Base-by-base conservation (phyloP, 2,329 filamentous ascomycete species). In the Verticillium tricorpus region DNA sequence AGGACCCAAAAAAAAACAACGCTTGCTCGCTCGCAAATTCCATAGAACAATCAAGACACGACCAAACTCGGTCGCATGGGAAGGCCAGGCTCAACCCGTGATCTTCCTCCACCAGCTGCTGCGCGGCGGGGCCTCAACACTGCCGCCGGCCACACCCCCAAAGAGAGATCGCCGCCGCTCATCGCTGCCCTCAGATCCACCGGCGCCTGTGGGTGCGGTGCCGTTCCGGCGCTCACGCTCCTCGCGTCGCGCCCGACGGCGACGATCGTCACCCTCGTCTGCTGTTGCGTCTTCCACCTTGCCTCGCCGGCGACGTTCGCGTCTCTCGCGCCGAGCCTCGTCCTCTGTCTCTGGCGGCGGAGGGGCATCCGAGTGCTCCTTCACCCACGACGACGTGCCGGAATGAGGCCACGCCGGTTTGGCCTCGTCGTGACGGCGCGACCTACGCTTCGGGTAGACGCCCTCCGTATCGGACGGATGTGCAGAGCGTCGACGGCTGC, bases 311-410 rank as follows among this genome's bases (percentile, higher is more conserved):
- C 79, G 77, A 17, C 79, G 74, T 56, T 79, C 73, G 17, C 80
- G 78, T 6, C 77, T 78, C 57, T 83, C 82, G 9, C 80, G 80
- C 14, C 82, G 77, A 11, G 78, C 80, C 57, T 80, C 79, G 22
- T 83, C 82, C 32, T 82, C 80, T 11, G 81, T 78, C 56, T 73
- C 78, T 1, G 83, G 84, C 2, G 85, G 85, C 2, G 85, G 84
- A 1, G 84, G 84, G 3, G 85, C 85, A 66, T 87, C 86, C 2
- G 82, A 84, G 67, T 87, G 82, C 14, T 88, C 85, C 71, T 87
- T 87, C 5, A 88, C 85, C 86, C 86, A 89, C 0, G 85, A 88
- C 9, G 83, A 85, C 0, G 85, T 88, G 31, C 86, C 85, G 7
- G 83, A 87, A 69, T 87, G 83, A 19, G 86, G 85, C 86, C 86